Evolutionary conservation across 345 rosid genomes (phyloP).

Genomic region (Anastatica hierochuntica): DNA sequence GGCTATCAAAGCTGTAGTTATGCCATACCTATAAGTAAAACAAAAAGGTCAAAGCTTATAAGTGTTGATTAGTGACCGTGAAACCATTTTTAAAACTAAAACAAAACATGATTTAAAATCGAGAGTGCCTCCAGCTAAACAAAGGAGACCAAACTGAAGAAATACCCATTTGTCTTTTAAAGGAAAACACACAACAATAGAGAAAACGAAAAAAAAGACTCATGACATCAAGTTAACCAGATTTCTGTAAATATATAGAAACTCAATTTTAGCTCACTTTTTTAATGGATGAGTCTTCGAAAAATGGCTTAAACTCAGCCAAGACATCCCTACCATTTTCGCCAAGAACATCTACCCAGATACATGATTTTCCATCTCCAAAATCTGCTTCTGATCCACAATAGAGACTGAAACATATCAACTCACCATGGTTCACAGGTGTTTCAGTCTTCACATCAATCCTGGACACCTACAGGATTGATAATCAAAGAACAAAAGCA

Average conservation of each 20-base stretch:
- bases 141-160: too few relatives aligned
- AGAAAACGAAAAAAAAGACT: background rate
- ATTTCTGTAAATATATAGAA: background rate
- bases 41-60: too few relatives aligned
- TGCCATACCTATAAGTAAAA: slow-evolving; percentile 78
- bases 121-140: too few relatives aligned
- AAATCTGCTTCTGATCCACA: slow-evolving; percentile 74
- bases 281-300: slow-evolving; percentile 54
- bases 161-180: too few relatives aligned
- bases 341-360: slow-evolving; percentile 95
- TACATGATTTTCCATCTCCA: slow-evolving; percentile 83
- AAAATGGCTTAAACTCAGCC: slow-evolving; percentile 61
- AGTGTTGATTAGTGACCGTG: too few relatives aligned
- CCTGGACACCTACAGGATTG: slow-evolving; percentile 51
- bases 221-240: background rate
- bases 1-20: slow-evolving; percentile 93
- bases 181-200: too few relatives aligned
- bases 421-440: slow-evolving; percentile 81
- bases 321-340: slow-evolving; percentile 59
- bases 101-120: too few relatives aligned
- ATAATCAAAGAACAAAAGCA: slow-evolving; percentile 3
- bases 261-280: slow-evolving; percentile 38
- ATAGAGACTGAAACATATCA: slow-evolving; percentile 86
- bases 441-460: slow-evolving; percentile 88
- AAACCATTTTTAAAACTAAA: too few relatives aligned